A percentile compares a stretch with the other conserved stretches of the same genome.
Evolutionary conservation across 305 asterid genomes (phyloP).

Genomic region (Plantago coronopus): DNA sequence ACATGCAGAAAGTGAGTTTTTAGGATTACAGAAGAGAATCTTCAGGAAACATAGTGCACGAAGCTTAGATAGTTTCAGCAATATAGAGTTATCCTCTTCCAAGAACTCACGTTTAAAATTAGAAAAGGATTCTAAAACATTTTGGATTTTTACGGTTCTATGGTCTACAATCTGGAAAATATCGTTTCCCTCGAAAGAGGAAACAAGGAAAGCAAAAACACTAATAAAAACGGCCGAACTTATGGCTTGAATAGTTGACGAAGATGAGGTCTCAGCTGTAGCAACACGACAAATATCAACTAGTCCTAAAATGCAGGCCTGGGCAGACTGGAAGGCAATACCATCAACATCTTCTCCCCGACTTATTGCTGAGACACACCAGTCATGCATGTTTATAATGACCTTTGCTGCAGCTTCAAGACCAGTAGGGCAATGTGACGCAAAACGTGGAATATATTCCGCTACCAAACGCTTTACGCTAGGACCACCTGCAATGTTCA

Average conservation of each 20-base stretch:
- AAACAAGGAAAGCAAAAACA: conserved; percentile 56
- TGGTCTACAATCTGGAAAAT: conserved; percentile 62
- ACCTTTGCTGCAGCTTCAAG: conserved; percentile 78
- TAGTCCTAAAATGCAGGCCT: conserved; percentile 72
- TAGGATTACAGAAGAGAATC: conserved; percentile 65
- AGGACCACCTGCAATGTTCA: conserved; percentile 51
- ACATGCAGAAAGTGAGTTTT: conserved; percentile 56
- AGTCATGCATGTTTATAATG: conserved; percentile 53
- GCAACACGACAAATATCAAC: conserved; percentile 68
- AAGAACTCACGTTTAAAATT: conserved; percentile 47
- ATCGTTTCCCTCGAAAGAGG: conserved; percentile 66
- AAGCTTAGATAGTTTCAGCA: conserved; percentile 55
- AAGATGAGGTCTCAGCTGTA: conserved; percentile 48
- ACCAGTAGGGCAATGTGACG: conserved; percentile 66
- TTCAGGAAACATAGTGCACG: conserved; percentile 62
- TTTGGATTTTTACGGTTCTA: conserved; percentile 49
- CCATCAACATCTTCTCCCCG: conserved; percentile 66
- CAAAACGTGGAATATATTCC: conserved; percentile 68
- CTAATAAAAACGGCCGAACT: conserved; percentile 62
- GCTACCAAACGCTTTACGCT: conserved; percentile 69
- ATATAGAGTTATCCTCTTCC: conserved; percentile 50
- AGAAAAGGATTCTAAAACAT: conserved; percentile 40
- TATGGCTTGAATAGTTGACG: conserved; percentile 54
- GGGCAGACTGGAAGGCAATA: conserved; percentile 74
- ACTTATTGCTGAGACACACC: conserved; percentile 47